Conservation (phyloP, 2,329 filamentous ascomycete genomes). For the Cordyceps tenuipes region DNA sequence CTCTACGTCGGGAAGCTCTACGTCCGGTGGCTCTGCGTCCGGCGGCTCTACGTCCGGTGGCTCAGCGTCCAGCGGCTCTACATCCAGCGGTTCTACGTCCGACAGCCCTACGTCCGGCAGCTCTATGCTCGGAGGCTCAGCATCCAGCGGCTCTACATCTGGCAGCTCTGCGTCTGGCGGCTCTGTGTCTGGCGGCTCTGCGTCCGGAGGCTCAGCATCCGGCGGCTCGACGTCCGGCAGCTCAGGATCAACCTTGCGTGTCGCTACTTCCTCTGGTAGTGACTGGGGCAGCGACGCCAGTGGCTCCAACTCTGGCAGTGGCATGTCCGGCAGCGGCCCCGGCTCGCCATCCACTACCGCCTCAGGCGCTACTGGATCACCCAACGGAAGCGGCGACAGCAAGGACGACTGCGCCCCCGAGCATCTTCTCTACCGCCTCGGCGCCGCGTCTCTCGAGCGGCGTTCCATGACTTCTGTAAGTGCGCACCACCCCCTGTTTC, state of each 20-base stretch:
- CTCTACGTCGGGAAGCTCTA: no score
- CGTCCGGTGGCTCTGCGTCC: no score
- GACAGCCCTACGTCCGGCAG: no score
- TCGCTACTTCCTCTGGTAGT: conserved; percentile 1
- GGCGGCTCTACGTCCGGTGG: background rate
- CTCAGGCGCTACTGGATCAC: background rate
- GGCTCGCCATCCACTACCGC: background rate
- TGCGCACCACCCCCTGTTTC: conserved; percentile 16
- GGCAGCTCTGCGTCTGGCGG: no score
- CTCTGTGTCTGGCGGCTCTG: no score
- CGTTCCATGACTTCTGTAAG: conserved; percentile 17
- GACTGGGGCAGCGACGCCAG: background rate
- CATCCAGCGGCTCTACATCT: background rate
- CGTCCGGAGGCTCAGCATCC: no score
- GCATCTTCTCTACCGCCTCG: conserved; percentile 14
- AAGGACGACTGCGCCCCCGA: conserved; percentile 8
- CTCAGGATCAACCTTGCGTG: background rate
- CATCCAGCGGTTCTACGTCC: no score
- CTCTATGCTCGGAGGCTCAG: no score
- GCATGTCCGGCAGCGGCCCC: background rate
- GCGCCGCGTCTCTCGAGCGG: conserved; percentile 10
- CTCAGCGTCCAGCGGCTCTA: background rate
- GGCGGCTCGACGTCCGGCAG: background rate
- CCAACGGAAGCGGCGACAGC: background rate
- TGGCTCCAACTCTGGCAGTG: background rate